Percentiles rank a stretch among this genome's conserved stretches.
Evolutionary conservation across 1,284 basidiomycete species (phyloP).

Genomic region (Cutaneotrichosporon cutaneum): DNA sequence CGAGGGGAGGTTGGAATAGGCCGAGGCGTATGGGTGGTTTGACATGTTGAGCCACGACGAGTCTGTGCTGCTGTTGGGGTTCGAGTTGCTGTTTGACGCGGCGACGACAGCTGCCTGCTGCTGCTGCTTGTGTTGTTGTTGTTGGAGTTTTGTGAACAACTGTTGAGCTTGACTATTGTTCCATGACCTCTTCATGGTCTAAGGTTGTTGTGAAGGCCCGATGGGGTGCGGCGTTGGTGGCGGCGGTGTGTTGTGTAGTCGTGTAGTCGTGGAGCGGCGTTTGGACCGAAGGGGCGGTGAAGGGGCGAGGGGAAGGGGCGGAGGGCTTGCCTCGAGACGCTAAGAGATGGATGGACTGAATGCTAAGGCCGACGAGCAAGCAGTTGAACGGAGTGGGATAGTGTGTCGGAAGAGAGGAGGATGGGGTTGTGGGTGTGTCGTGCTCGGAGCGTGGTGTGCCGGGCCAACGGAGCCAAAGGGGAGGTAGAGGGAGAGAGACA

Average conservation of each 20-base stretch:
- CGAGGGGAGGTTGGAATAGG: slow-evolving; percentile 37
- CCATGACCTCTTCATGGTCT: slow-evolving; percentile 23
- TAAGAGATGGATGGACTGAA: not conserved
- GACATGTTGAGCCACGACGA: slow-evolving; percentile 18
- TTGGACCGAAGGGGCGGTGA: not conserved
- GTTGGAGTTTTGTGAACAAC: slow-evolving; percentile 10
- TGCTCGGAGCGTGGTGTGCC: not conserved
- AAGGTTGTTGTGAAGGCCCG: not conserved
- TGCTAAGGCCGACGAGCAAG: not conserved
- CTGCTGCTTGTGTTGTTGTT: slow-evolving; percentile 14
- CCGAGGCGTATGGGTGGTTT: slow-evolving; percentile 46
- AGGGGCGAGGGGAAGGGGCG: not conserved
- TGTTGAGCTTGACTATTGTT: slow-evolving; percentile 16
- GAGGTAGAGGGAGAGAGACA: too few relatives aligned
- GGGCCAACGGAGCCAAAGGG: too few relatives aligned
- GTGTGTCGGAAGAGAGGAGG: not conserved
- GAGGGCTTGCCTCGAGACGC: not conserved
- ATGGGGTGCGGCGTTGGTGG: not conserved
- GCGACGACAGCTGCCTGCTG: slow-evolving; percentile 8
- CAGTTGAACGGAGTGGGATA: not conserved
- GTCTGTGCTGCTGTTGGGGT: slow-evolving; percentile 3
- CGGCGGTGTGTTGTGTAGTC: not conserved
- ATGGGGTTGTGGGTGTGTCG: not conserved
- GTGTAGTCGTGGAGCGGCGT: not conserved
- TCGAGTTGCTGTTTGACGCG: not conserved